phyloP scores from a whole-genome alignment of 1,284 basidiomycete genomes.

The Marasmius tenuissimus region DNA sequence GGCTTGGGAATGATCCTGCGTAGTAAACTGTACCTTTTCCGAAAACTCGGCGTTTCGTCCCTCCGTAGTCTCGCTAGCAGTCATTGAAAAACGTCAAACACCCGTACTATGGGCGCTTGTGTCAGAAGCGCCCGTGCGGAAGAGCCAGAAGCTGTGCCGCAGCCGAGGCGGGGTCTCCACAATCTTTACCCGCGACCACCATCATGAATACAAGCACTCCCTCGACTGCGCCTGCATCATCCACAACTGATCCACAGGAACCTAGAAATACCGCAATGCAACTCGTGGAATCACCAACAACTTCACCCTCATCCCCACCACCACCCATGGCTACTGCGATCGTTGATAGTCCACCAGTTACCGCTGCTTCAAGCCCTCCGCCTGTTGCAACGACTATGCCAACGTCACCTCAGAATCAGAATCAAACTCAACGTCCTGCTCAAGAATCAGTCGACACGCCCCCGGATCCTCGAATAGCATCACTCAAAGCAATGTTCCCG shows the following conservation, averaged over 20 bases:
- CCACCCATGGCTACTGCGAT: neutral
- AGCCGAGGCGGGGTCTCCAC: too few relatives aligned
- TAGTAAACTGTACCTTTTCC: too few relatives aligned
- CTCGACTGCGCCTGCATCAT: neutral
- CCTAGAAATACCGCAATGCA: neutral
- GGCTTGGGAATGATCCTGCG: too few relatives aligned
- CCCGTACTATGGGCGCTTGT: too few relatives aligned
- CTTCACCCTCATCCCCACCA: neutral
- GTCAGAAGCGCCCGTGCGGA: too few relatives aligned
- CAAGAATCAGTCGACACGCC: neutral
- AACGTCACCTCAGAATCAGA: neutral
- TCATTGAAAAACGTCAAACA: too few relatives aligned
- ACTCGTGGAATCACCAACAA: neutral
- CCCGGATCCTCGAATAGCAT: neutral
- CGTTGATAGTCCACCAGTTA: too few relatives aligned
- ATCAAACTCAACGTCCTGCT: neutral
- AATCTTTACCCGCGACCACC: neutral
- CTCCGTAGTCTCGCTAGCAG: too few relatives aligned
- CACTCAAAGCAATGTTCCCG: constrained; percentile 63
- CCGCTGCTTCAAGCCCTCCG: too few relatives aligned
- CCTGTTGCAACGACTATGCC: too few relatives aligned
- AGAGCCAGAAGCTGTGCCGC: too few relatives aligned
- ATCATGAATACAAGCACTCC: neutral
- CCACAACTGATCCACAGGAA: neutral
- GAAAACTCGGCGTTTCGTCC: too few relatives aligned